phyloP scores from a whole-genome alignment of 2,329 filamentous ascomycete genomes.

The Colletotrichum horii region DNA sequence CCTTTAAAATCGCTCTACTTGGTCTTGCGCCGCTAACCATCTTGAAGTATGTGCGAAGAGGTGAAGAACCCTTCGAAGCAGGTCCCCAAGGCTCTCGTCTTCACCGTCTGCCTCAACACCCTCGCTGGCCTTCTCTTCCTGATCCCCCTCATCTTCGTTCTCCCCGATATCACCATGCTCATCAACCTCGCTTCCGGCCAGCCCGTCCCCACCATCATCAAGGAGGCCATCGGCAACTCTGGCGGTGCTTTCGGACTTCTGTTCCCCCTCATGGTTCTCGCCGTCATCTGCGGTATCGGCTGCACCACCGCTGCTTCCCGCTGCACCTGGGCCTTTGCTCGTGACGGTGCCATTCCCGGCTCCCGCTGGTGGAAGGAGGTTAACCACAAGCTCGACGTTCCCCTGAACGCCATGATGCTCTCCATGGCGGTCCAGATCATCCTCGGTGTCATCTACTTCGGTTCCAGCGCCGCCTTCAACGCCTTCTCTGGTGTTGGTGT shows the following conservation, averaged over 20 bases:
- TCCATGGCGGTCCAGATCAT: conserved; percentile 68
- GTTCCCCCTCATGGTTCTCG: conserved; percentile 69
- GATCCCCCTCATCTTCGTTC: conserved; percentile 71
- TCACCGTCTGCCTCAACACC: conserved; percentile 70
- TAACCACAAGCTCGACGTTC: conserved; percentile 66
- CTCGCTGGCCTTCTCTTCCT: conserved; percentile 71
- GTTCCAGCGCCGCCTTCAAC: conserved; percentile 72
- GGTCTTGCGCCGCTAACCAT: neutral
- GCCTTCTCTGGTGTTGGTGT: conserved; percentile 75
- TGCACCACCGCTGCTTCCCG: conserved; percentile 74
- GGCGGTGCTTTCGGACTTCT: conserved; percentile 68
- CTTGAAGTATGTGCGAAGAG: conserved; percentile 73
- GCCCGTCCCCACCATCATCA: conserved; percentile 69
- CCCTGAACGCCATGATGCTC: conserved; percentile 75
- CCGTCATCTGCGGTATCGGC: conserved; percentile 69
- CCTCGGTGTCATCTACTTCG: conserved; percentile 73
- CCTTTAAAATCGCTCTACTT: neutral
- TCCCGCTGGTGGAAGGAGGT: conserved; percentile 65
- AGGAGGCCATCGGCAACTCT: conserved; percentile 63
- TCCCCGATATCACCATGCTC: conserved; percentile 65
- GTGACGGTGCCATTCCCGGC: conserved; percentile 73
- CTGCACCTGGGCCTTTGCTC: conserved; percentile 72
- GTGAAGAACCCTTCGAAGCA: conserved; percentile 69
- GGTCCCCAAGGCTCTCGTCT: conserved; percentile 76
- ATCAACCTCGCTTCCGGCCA: conserved; percentile 60